Evolutionary conservation across 225 moss, liverwort and hornwort species (phyloP).

Genomic region (Thuidium tamariscinum): DNA sequence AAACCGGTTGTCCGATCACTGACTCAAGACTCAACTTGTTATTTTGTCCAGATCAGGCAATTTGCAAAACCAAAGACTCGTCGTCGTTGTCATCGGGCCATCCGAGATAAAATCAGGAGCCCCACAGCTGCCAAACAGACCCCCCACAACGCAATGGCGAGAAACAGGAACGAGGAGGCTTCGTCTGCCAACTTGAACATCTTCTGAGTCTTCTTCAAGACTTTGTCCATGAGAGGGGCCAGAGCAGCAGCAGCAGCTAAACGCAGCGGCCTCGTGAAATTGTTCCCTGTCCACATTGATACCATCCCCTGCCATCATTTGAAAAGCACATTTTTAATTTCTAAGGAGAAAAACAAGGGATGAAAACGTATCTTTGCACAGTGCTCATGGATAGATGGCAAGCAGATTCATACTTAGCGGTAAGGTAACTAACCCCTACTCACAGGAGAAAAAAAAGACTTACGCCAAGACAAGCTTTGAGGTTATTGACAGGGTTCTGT

Average conservation of each 20-base stretch:
- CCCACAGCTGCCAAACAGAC: conserved; percentile 53
- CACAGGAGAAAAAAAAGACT: not conserved
- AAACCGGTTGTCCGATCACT: not conserved
- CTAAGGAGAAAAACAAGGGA: not conserved
- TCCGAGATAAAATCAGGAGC: conserved; percentile 60
- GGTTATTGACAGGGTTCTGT: conserved; percentile 77
- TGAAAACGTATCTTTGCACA: not conserved
- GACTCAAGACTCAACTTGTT: no score
- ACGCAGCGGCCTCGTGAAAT: conserved; percentile 82
- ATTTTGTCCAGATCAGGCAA: no score
- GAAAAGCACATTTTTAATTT: not conserved
- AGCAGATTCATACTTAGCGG: not conserved
- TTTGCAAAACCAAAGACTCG: not conserved
- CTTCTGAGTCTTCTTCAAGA: conserved; percentile 70
- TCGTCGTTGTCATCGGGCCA: conserved; percentile 2
- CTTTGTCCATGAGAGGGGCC: conserved; percentile 67
- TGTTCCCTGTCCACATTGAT: conserved; percentile 96
- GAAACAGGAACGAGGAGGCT: conserved; percentile 65
- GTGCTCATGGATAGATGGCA: not conserved
- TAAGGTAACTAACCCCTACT: not conserved
- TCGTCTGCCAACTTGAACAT: conserved; percentile 56
- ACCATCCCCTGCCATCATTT: conserved; percentile 48
- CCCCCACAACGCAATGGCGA: conserved; percentile 40
- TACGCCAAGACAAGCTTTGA: conserved; percentile 76
- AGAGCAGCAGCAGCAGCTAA: conserved; percentile 80